Conservation (phyloP, 2,329 filamentous ascomycete genomes). For the Bipolaris oryzae region DNA sequence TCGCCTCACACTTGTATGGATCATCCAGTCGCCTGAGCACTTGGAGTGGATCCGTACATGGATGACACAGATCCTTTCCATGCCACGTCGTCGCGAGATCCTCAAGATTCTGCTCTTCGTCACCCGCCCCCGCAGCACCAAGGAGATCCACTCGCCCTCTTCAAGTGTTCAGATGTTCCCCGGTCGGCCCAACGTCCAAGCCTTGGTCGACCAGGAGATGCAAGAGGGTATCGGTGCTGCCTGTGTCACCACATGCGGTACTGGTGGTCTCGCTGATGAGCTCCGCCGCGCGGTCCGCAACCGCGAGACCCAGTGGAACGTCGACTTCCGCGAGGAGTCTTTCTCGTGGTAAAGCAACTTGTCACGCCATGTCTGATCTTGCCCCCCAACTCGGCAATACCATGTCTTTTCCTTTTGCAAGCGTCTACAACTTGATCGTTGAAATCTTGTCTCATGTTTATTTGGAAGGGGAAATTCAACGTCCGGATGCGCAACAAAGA, state of each 20-base stretch:
- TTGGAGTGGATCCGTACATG: constrained; percentile 93
- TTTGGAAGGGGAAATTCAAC: constrained; percentile 6
- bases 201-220: constrained; percentile 81
- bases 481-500: constrained; percentile 17
- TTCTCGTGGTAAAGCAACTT: constrained; percentile 64
- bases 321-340: constrained; percentile 81
- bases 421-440: constrained; percentile 9
- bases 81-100: constrained; percentile 81
- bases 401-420: constrained; percentile 20
- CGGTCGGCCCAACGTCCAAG: constrained; percentile 81
- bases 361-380: constrained; percentile 9
- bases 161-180: constrained; percentile 89
- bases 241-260: constrained; percentile 81
- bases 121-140: constrained; percentile 82
- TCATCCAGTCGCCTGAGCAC: constrained; percentile 86
- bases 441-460: constrained; percentile 8
- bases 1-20: constrained; percentile 85
- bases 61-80: constrained; percentile 82
- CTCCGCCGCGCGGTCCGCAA: constrained; percentile 70
- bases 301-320: constrained; percentile 67
- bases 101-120: constrained; percentile 89
- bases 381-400: constrained; percentile 19
- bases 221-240: constrained; percentile 84
- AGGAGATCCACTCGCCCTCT: constrained; percentile 77
- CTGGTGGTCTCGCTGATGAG: constrained; percentile 75